Percentiles rank a stretch among this genome's conserved stretches.
phyloP scores from a whole-genome alignment of 1,284 basidiomycete genomes.

The Lignosus rhinocerotis region DNA sequence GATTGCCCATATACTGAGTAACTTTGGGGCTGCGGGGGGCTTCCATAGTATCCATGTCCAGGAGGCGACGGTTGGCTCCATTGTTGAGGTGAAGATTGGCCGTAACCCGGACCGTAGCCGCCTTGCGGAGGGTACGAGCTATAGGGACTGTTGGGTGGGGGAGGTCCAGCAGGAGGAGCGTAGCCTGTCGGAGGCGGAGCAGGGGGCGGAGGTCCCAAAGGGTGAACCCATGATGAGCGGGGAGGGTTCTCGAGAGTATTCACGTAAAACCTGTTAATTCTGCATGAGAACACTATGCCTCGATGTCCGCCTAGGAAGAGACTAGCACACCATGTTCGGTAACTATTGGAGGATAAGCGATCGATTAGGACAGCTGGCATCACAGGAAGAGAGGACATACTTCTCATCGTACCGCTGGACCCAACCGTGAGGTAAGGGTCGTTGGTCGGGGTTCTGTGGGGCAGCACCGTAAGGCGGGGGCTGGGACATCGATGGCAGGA shows the following conservation, averaged over 20 bases:
- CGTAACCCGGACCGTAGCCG: constrained; percentile 20
- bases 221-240: constrained; percentile 66
- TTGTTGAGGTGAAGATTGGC: constrained; percentile 28
- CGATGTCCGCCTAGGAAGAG: not conserved
- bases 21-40: constrained; percentile 24
- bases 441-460: constrained; percentile 59
- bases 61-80: constrained; percentile 20
- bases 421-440: constrained; percentile 69
- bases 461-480: constrained; percentile 41
- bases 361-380: constrained; percentile 17
- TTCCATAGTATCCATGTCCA: constrained; percentile 20
- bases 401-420: constrained; percentile 65
- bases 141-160: constrained; percentile 37
- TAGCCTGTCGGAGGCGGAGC: constrained; percentile 40
- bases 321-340: constrained; percentile 59
- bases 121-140: constrained; percentile 26
- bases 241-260: constrained; percentile 62
- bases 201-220: constrained; percentile 48
- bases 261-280: constrained; percentile 63
- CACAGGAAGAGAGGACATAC: constrained; percentile 42
- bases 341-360: constrained; percentile 41
- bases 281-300: not conserved
- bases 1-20: constrained; percentile 32
- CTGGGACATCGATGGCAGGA: constrained; percentile 38
- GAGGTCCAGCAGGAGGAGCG: constrained; percentile 45